phyloP scores from a whole-genome alignment of 2,329 filamentous ascomycete genomes.

The Aspergillus sp. region DNA sequence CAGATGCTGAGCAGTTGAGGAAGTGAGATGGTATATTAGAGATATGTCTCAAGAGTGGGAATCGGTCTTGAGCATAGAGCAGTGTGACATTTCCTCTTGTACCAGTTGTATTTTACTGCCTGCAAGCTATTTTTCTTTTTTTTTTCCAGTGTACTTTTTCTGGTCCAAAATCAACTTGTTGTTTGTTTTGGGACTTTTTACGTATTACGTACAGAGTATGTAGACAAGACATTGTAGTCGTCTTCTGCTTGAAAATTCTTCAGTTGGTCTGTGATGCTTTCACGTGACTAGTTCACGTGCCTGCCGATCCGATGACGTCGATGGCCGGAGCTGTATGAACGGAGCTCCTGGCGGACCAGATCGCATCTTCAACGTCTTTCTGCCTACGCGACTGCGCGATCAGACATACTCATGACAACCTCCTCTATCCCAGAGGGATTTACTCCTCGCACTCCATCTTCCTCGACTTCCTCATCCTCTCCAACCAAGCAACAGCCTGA shows the following conservation, averaged over 20 bases:
- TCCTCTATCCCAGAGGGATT: neutral
- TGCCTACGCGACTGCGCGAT: neutral
- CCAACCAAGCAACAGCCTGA: neutral
- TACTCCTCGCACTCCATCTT: neutral
- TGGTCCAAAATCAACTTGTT: conserved; percentile 9
- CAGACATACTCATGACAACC: conserved; percentile 7
- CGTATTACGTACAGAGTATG: neutral
- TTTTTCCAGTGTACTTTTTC: conserved; percentile 32
- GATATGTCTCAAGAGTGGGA: conserved; percentile 44
- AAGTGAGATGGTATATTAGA: conserved; percentile 36
- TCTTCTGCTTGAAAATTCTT: no score
- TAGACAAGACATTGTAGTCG: neutral
- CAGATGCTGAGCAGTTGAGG: conserved; percentile 22
- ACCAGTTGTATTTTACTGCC: conserved; percentile 51
- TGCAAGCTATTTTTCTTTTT: conserved; percentile 43
- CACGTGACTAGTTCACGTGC: neutral
- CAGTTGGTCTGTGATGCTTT: neutral
- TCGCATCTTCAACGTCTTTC: neutral
- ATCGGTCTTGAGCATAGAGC: conserved; percentile 45
- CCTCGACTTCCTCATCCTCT: neutral
- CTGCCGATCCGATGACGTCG: neutral
- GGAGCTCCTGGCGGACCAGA: neutral
- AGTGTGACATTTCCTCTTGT: conserved; percentile 43
- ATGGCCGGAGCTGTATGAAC: neutral
- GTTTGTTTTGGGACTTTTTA: conserved; percentile 1